phyloP scores from a whole-genome alignment of 139 green algal genomes.

The Picochlorum sp. region DNA sequence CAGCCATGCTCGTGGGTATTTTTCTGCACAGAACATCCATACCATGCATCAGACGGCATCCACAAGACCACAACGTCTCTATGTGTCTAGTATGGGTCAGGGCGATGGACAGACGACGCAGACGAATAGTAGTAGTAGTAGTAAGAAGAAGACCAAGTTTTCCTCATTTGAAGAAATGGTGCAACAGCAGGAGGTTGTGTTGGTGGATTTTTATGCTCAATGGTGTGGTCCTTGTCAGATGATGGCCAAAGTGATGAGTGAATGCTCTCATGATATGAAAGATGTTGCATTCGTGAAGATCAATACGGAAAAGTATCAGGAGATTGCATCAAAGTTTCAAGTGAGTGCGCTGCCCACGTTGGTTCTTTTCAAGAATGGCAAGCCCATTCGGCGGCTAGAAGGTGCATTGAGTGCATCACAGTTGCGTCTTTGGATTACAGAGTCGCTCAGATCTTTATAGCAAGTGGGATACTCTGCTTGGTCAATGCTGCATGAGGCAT shows the following conservation, averaged over 20 bases:
- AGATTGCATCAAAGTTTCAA: conserved; percentile 44
- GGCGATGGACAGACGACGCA: no score
- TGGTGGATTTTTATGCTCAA: conserved; percentile 74
- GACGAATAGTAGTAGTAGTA: no score
- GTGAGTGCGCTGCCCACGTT: conserved; percentile 65
- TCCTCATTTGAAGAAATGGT: conserved; percentile 68
- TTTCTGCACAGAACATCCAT: no score
- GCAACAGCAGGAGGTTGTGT: conserved; percentile 29
- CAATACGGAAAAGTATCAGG: conserved; percentile 74
- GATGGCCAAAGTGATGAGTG: conserved; percentile 32
- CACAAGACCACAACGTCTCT: no score
- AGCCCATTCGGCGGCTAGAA: conserved; percentile 52
- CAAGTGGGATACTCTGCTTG: no score
- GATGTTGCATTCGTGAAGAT: conserved; percentile 62
- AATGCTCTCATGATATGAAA: conserved; percentile 17
- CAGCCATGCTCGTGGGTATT: no score
- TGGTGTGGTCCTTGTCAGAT: conserved; percentile 73
- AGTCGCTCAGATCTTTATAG: neutral
- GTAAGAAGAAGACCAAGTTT: conserved; percentile 21
- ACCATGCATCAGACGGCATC: no score
- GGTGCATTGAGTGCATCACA: conserved; percentile 19
- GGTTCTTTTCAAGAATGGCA: conserved; percentile 55
- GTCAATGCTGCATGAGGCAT: no score
- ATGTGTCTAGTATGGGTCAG: no score
- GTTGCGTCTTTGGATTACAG: neutral